Base-by-base conservation (phyloP, 805 yeast genomes). In the Naumovozyma dairenensis region DNA sequence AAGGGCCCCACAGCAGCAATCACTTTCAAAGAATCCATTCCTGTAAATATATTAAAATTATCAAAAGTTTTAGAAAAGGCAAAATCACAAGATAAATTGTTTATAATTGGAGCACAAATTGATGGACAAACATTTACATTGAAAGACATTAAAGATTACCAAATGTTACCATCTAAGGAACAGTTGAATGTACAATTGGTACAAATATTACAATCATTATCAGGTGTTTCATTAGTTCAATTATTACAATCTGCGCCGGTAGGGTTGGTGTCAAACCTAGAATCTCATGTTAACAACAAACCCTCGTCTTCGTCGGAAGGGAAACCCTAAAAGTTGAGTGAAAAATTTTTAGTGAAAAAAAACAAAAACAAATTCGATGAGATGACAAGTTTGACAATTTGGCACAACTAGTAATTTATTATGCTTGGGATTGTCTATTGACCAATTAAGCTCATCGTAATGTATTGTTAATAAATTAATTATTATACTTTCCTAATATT, bases 181-280 rank as follows among this genome's bases (percentile, higher is more conserved):
- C 76, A 77, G 45, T 63, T 89, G 45, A 92, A 83, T 37, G 74
- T 81, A 7, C 82, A 87, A 67, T 71, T 92, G 46, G 79, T 80
- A 9, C 94, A 94, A 8, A 66, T 84, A 36, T 72, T 89, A 51
- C 77, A 87, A n/a, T 62, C 80, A 36, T 66, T 83, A 43, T 83
- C 94, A 37, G 97, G 96, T 51, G 87, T 84, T 29, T 94, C 94
- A 8, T 69, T 89, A 53, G 93, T 81, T 9, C 73, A 72, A 61
- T 83, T 95, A 13, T 69, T 89, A 52, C 79, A 80, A 60, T 55
- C 80, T 14, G 65, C 83, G n/a, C 61, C 82, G 12, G 74, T 74
- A 43, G 60, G 64, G 37, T 69, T 87, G 46, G 83, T 83, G 51
- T 63, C 85, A 58, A 81, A 93, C 6, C 60, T 87, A 58, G 79